Percentiles rank a stretch among this genome's conserved stretches.
Evolutionary conservation across 805 yeast genomes (phyloP).

Genomic region (Ogataea ramenticola): DNA sequence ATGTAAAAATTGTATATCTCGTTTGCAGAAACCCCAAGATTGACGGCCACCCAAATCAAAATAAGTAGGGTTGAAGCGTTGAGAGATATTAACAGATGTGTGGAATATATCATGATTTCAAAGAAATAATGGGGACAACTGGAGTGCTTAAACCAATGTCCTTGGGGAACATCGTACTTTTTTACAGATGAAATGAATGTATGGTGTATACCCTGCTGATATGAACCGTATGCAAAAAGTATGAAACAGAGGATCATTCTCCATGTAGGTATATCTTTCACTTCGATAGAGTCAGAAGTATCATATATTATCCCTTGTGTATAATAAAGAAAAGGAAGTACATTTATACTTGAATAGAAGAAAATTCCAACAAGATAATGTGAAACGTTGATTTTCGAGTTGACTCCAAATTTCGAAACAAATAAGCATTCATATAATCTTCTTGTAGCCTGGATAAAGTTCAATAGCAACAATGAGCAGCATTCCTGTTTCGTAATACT

Average conservation of each 20-base stretch:
- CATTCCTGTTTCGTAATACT: not conserved
- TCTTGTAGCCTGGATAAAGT: constrained; percentile 45
- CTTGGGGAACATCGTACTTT: constrained; percentile 52
- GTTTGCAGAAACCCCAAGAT: constrained; percentile 48
- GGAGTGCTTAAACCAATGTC: constrained; percentile 40
- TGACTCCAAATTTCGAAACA: constrained; percentile 38
- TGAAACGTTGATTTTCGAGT: constrained; percentile 52
- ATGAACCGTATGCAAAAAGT: constrained; percentile 28
- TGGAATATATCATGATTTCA: constrained; percentile 50
- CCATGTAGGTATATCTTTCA: not conserved
- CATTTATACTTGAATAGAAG: constrained; percentile 45
- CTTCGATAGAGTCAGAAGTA: not conserved
- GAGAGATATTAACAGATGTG: constrained; percentile 15
- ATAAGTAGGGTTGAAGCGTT: constrained; percentile 18
- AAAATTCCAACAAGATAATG: constrained; percentile 62
- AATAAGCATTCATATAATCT: constrained; percentile 47
- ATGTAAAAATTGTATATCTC: constrained; percentile 45
- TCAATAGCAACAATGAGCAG: constrained; percentile 16
- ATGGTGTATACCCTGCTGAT: constrained; percentile 47
- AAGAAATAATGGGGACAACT: constrained; percentile 67
- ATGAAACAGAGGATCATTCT: not conserved
- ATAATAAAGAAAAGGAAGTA: constrained; percentile 23
- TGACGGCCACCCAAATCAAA: constrained; percentile 33
- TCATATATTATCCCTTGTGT: not conserved
- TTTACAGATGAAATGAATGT: constrained; percentile 36